Evolutionary conservation across 2,329 filamentous ascomycete genomes (phyloP).

Genomic region (Penicillium decumbens): DNA sequence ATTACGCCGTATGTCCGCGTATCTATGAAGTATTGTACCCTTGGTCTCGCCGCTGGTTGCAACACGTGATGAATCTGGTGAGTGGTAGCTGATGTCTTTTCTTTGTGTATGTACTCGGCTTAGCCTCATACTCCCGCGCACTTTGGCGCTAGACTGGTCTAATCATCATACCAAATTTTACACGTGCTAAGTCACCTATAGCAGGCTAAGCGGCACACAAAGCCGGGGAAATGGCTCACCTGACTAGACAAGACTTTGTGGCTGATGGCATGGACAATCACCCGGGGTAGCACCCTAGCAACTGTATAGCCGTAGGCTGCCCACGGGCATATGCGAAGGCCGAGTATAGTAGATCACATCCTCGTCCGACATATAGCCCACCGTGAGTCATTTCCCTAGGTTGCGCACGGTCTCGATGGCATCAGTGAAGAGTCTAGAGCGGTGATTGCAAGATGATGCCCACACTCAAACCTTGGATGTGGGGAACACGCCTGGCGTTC

Average conservation of each 20-base stretch:
- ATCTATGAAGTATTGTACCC: neutral
- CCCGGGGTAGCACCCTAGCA: conserved; percentile 9
- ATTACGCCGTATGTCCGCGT: neutral
- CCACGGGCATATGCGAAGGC: conserved; percentile 11
- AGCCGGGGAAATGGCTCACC: conserved; percentile 7
- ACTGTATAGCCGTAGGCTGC: conserved; percentile 5
- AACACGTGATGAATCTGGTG: conserved; percentile 27
- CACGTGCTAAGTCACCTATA: neutral
- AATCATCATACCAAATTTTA: neutral
- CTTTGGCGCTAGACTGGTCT: neutral
- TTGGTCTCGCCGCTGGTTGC: conserved; percentile 15
- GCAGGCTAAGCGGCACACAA: neutral
- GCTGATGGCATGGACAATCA: neutral
- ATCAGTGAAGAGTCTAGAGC: conserved; percentile 4
- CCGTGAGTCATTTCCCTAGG: conserved; percentile 18
- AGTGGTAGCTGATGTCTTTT: conserved; percentile 14
- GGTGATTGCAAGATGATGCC: conserved; percentile 15
- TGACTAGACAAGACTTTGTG: conserved; percentile 13
- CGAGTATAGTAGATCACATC: conserved; percentile 2
- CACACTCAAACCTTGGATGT: conserved; percentile 8
- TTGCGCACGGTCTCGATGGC: conserved; percentile 8
- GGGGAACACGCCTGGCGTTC: conserved; percentile 7
- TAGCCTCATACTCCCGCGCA: too few relatives aligned
- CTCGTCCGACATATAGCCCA: conserved; percentile 8
- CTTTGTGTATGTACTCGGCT: neutral